A percentile compares a stretch with the other conserved stretches of the same genome.
Conservation (phyloP, 2,329 filamentous ascomycete genomes). For the Alternaria sp. region DNA sequence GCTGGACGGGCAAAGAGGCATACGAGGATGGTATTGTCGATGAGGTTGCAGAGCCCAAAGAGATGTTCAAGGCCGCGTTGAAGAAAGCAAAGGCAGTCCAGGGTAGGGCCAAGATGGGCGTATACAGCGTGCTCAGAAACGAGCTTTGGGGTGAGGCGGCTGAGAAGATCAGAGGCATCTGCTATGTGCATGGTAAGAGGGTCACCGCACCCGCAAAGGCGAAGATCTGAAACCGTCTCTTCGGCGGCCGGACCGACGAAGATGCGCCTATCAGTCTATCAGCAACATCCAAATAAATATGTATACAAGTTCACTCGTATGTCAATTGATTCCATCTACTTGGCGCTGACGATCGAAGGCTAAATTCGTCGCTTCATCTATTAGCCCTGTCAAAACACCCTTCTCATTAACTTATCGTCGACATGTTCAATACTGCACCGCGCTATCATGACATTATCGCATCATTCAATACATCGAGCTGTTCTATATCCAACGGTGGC, state of each 20-base stretch:
- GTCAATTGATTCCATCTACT: slow-evolving; percentile 24
- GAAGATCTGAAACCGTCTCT: slow-evolving; percentile 52
- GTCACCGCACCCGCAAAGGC: slow-evolving; percentile 57
- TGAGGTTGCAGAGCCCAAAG: slow-evolving; percentile 56
- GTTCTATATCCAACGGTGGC: neutral
- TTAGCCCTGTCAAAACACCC: slow-evolving; percentile 24
- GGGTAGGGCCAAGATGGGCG: slow-evolving; percentile 57
- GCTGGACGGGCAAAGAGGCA: slow-evolving; percentile 63
- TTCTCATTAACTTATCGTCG: slow-evolving; percentile 11
- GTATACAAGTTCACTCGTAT: slow-evolving; percentile 10
- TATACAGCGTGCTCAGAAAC: slow-evolving; percentile 61
- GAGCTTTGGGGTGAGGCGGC: slow-evolving; percentile 65
- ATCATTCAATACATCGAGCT: neutral
- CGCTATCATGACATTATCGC: neutral
- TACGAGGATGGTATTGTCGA: slow-evolving; percentile 64
- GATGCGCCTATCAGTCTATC: neutral
- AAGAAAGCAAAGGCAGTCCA: slow-evolving; percentile 56
- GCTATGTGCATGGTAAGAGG: slow-evolving; percentile 61
- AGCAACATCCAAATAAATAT: neutral
- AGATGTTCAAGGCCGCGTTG: slow-evolving; percentile 60
- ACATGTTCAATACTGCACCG: neutral
- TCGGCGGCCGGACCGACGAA: slow-evolving; percentile 7
- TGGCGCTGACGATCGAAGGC: slow-evolving; percentile 23
- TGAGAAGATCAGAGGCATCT: slow-evolving; percentile 61
- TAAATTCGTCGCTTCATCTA: slow-evolving; percentile 35